phyloP scores from a whole-genome alignment of 352 stramenopile genomes.

The Phytophthora agathidicida region DNA sequence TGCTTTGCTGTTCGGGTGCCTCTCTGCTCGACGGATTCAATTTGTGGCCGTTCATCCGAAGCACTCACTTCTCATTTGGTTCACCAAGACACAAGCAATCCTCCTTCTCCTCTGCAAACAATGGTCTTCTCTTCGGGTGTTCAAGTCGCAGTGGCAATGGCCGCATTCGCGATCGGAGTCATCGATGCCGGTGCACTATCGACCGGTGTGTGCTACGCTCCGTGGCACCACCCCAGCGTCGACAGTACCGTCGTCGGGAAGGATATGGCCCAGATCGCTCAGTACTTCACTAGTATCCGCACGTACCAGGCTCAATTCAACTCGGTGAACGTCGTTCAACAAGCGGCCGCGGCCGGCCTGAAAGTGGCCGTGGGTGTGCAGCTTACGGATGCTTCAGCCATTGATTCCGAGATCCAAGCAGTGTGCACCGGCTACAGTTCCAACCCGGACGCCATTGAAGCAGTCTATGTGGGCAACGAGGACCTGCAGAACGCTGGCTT shows the following conservation, averaged over 20 bases:
- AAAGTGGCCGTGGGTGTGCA: constrained; percentile 73
- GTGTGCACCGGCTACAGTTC: constrained; percentile 51
- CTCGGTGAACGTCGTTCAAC: constrained; percentile 55
- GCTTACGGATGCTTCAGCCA: constrained; percentile 45
- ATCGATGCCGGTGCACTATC: constrained; percentile 18
- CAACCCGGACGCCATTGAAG: constrained; percentile 47
- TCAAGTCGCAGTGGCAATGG: constrained; percentile 11
- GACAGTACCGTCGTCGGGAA: constrained; percentile 31
- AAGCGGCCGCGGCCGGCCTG: constrained; percentile 43
- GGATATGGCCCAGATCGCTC: constrained; percentile 45
- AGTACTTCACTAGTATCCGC: constrained; percentile 68
- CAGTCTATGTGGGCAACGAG: constrained; percentile 81
- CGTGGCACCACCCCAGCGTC: constrained; percentile 69
- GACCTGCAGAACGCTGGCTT: constrained; percentile 62
- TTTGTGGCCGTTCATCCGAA: background rate
- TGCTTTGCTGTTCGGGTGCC: constrained; percentile 3
- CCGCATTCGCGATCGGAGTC: constrained; percentile 7
- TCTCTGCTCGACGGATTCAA: background rate
- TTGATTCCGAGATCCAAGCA: constrained; percentile 59
- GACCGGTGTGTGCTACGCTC: constrained; percentile 66
- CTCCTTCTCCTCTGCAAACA: background rate
- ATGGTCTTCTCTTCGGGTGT: constrained; percentile 28
- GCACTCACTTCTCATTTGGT: constrained; percentile 27
- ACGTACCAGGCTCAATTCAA: constrained; percentile 78
- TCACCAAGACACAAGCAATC: constrained; percentile 7